A percentile compares a stretch with the other conserved stretches of the same genome.
phyloP scores from a whole-genome alignment of 495 filamentous ascomycete genomes.

The Aspergillus wentii region DNA sequence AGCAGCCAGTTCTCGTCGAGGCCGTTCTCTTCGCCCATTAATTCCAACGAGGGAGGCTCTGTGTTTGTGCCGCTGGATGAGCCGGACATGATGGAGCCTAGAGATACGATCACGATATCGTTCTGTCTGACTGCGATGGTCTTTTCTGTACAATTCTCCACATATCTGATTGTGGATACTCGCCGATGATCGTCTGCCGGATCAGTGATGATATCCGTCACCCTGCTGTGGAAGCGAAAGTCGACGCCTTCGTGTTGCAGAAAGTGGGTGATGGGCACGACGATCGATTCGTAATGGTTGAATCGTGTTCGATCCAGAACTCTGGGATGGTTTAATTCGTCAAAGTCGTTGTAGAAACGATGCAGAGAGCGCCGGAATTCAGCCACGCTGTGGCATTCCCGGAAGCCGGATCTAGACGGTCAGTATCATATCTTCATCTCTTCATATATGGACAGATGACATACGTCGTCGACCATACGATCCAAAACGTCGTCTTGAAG shows the following conservation, averaged over 20 bases:
- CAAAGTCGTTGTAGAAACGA: slow-evolving; percentile 20
- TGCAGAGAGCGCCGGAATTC: slow-evolving; percentile 27
- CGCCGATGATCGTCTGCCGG: slow-evolving; percentile 5
- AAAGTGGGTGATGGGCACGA: slow-evolving; percentile 31
- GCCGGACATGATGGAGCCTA: slow-evolving; percentile 25
- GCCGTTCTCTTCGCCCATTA: slow-evolving; percentile 17
- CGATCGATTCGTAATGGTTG: slow-evolving; percentile 37
- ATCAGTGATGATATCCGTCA: slow-evolving; percentile 22
- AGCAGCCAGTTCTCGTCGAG: slow-evolving; percentile 31
- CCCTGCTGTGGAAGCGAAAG: slow-evolving; percentile 32
- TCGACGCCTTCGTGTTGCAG: slow-evolving; percentile 36
- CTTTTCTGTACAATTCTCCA: slow-evolving; percentile 8
- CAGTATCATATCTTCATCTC: background rate
- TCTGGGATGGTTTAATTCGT: slow-evolving; percentile 18
- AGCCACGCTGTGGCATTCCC: slow-evolving; percentile 35
- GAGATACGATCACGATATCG: slow-evolving; percentile 27
- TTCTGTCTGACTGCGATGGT: slow-evolving; percentile 10
- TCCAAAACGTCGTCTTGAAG: slow-evolving; percentile 37
- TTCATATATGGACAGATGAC: background rate
- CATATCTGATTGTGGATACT: slow-evolving; percentile 3
- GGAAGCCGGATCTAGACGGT: slow-evolving; percentile 28
- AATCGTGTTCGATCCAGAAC: slow-evolving; percentile 26
- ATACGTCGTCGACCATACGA: slow-evolving; percentile 30
- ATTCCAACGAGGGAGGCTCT: slow-evolving; percentile 12
- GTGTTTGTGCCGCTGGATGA: slow-evolving; percentile 19